These are phyloP conservation scores for Spergularia azorica DNA, from an alignment of 179 eudicot genomes.

Conservation along the genomic window DNA sequence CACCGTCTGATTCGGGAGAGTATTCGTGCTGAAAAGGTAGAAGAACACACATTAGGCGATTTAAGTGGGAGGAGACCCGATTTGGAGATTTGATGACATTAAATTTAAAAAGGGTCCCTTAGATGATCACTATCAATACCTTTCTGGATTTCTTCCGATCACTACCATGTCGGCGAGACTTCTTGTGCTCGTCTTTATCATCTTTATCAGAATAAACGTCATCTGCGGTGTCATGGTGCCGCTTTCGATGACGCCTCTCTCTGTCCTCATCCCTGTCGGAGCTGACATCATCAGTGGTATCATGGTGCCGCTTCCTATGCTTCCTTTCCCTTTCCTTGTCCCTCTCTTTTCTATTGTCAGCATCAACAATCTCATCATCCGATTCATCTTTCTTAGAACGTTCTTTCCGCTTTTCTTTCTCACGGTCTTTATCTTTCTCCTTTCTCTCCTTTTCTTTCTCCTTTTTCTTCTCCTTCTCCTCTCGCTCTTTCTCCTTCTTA, in stretches of 20 bases:
- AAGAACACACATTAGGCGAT: background rate
- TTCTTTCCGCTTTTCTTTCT: slow-evolving; percentile 54
- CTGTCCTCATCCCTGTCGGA: slow-evolving; percentile 63
- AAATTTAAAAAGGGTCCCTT: background rate
- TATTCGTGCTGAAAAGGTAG: slow-evolving; percentile 68
- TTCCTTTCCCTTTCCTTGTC: slow-evolving; percentile 78
- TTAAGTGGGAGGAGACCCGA: background rate
- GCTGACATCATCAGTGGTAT: slow-evolving; percentile 64
- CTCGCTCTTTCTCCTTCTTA: slow-evolving; percentile 81
- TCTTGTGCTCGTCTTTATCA: slow-evolving; percentile 80
- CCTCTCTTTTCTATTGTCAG: slow-evolving; percentile 67
- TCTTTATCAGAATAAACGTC: slow-evolving; percentile 72
- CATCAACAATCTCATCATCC: slow-evolving; percentile 68
- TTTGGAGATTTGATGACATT: background rate
- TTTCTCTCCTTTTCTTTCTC: slow-evolving; percentile 45
- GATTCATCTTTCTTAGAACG: slow-evolving; percentile 76
- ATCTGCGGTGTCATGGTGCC: slow-evolving; percentile 27
- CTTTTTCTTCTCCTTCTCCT: slow-evolving; percentile 60
- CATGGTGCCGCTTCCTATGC: slow-evolving; percentile 88
- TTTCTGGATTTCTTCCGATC: slow-evolving; percentile 93
- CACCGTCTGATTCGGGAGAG: slow-evolving; percentile 91
- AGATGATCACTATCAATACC: slow-evolving; percentile 37
- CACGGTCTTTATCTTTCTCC: slow-evolving; percentile 44
- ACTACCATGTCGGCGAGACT: slow-evolving; percentile 85
- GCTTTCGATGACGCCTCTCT: slow-evolving; percentile 30